A percentile compares a stretch with the other conserved stretches of the same genome.
phyloP scores from a whole-genome alignment of 208 protist species.

The Acanthamoeba pearcei region DNA sequence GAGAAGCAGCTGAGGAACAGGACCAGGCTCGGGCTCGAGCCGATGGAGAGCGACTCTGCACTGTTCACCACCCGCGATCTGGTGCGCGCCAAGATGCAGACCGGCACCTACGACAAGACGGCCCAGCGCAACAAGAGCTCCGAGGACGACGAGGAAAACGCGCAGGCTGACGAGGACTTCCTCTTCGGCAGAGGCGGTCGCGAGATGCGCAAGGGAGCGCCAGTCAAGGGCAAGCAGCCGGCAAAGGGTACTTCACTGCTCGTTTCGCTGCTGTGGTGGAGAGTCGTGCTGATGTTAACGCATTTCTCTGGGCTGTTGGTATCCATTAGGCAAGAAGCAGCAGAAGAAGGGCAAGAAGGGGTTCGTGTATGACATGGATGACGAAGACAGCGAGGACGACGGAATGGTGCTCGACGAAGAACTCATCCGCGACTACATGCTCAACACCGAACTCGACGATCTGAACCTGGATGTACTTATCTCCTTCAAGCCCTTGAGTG shows the following conservation, averaged over 20 bases:
- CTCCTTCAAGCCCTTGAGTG: not conserved
- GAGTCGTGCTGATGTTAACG: not conserved
- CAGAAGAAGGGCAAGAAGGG: conserved; percentile 21
- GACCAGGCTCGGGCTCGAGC: not conserved
- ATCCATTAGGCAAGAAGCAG: not conserved
- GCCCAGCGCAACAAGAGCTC: not conserved
- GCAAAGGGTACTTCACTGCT: not conserved
- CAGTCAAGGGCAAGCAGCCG: not conserved
- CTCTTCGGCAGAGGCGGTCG: conserved; percentile 2
- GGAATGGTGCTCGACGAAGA: conserved; percentile 16
- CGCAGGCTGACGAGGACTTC: conserved; percentile 34
- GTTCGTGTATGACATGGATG: not conserved
- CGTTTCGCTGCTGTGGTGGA: not conserved
- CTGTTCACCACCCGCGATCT: conserved; percentile 36
- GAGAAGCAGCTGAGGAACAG: not conserved
- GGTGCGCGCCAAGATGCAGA: not conserved
- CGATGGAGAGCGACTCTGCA: not conserved
- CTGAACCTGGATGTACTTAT: not conserved
- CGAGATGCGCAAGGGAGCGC: not conserved
- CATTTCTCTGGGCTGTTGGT: no score
- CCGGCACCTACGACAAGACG: not conserved
- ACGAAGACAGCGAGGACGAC: conserved; percentile 15
- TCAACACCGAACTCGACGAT: not conserved
- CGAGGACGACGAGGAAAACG: conserved; percentile 37
- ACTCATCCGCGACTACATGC: conserved; percentile 28